phyloP scores from a whole-genome alignment of 805 yeast genomes.

The Candida mattraensis region DNA sequence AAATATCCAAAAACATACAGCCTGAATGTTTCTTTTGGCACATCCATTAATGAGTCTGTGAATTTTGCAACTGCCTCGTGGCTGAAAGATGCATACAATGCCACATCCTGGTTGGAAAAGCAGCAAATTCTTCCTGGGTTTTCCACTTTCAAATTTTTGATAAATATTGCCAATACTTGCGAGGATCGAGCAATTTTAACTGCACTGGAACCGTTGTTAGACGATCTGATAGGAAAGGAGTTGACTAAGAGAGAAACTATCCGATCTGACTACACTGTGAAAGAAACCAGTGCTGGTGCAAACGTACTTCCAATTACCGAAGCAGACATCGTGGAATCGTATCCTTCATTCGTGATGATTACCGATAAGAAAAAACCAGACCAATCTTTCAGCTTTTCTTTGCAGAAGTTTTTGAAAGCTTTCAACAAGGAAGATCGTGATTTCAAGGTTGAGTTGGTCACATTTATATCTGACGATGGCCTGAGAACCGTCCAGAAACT shows the following conservation, averaged over 20 bases:
- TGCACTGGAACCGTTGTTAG: constrained; percentile 36
- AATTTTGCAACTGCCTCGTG: constrained; percentile 58
- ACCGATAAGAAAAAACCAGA: constrained; percentile 27
- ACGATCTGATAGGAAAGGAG: constrained; percentile 41
- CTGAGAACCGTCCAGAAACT: constrained; percentile 39
- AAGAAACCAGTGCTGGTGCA: constrained; percentile 28
- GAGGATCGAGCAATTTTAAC: constrained; percentile 40
- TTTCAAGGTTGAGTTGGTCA: constrained; percentile 44
- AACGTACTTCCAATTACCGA: constrained; percentile 50
- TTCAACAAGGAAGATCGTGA: constrained; percentile 14
- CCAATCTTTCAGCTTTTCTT: constrained; percentile 35
- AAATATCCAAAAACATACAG: constrained; percentile 58
- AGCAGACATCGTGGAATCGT: constrained; percentile 47
- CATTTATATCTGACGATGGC: constrained; percentile 52
- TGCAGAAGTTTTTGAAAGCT: constrained; percentile 32
- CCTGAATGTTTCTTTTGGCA: constrained; percentile 52
- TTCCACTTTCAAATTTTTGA: constrained; percentile 47
- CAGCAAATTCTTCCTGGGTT: constrained; percentile 53
- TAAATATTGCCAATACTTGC: constrained; percentile 45
- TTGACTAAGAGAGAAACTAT: constrained; percentile 40
- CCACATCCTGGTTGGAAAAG: constrained; percentile 49
- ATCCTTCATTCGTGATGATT: constrained; percentile 51
- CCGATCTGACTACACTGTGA: constrained; percentile 33
- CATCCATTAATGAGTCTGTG: constrained; percentile 54
- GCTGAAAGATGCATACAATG: constrained; percentile 49